Base-by-base conservation (phyloP, 331 rosid genomes). In the Rosa hybrid region DNA sequence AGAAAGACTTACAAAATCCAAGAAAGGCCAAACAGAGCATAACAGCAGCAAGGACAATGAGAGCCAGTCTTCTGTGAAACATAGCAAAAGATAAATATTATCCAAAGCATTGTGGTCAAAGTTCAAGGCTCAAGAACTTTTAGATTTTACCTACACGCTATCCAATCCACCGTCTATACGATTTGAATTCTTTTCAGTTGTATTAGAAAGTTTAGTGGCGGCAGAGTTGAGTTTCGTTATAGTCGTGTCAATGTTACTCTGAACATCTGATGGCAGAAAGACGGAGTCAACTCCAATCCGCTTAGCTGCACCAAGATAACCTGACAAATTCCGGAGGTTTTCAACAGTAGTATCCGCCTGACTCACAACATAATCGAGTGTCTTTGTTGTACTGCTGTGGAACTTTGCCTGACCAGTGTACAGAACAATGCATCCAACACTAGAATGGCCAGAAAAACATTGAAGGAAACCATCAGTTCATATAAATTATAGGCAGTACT, bases 1-100 rank as follows among this genome's bases (percentile, higher is more conserved):
- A 39, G 17, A 48, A 45, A 69, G 60, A 81, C 94, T 88, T 88
- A 88, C 97, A 11, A 59, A 92, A 90, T 78, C 94, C 97, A 74
- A 88, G 53, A 72, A 86, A 72, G 39, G 88, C 72, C 84, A 92
- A 76, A 39, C 78, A 6, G 54, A 92, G 90, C 92, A 89, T 84
- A 54, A 85, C 44, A 76, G 87, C 84, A 14, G 88, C 80, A 67
- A 89, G 48, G 45, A 57, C 13, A 46, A 75, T 60, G 71, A 92
- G 91, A 62, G 54, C 75, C 10, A 34, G 27, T 44, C 86, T 84
- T 81, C 97, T 92, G 87, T 63, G 85, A 20, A 34, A 34, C 38
- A 71, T 54, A 77, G n/a, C 45, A 72, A 1, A n/a, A 68, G n/a
- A 77, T 74, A 51, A 77, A 67, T 51, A 41, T 65, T 71, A 78